Percentiles rank a stretch among this genome's conserved stretches.
phyloP scores from a whole-genome alignment of 441 rosid species.

The Pelargonium australe region DNA sequence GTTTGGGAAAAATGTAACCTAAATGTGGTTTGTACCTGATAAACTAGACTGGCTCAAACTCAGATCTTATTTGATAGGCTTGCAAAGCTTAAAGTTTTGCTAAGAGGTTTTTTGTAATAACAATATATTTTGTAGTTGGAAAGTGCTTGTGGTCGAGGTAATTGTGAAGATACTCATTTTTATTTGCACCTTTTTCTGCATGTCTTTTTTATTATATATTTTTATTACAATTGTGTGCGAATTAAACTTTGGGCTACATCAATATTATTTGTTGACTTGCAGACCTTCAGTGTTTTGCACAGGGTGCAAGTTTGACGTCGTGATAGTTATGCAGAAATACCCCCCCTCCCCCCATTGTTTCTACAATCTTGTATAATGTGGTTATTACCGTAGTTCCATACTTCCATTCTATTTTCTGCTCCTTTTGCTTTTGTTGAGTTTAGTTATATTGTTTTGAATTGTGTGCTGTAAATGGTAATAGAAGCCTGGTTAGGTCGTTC shows the following conservation, averaged over 20 bases:
- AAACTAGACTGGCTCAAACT: background rate
- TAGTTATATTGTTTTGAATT: background rate
- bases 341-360: too few relatives aligned
- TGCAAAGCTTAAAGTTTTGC: background rate
- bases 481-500: background rate
- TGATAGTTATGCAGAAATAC: too few relatives aligned
- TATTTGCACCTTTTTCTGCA: too few relatives aligned
- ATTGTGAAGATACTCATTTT: too few relatives aligned
- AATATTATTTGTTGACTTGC: background rate
- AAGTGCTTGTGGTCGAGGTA: background rate
- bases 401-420: background rate
- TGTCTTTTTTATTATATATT: too few relatives aligned
- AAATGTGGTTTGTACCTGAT: background rate
- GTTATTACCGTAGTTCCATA: background rate
- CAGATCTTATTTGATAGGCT: background rate
- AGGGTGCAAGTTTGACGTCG: too few relatives aligned
- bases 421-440: background rate
- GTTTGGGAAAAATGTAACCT: background rate
- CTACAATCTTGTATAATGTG: too few relatives aligned
- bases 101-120: background rate
- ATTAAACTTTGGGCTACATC: background rate
- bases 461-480: background rate
- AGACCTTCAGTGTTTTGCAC: too few relatives aligned
- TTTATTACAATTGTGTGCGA: too few relatives aligned
- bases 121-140: background rate